phyloP scores from a whole-genome alignment of 2,329 filamentous ascomycete species.

The Dothistroma pini region DNA sequence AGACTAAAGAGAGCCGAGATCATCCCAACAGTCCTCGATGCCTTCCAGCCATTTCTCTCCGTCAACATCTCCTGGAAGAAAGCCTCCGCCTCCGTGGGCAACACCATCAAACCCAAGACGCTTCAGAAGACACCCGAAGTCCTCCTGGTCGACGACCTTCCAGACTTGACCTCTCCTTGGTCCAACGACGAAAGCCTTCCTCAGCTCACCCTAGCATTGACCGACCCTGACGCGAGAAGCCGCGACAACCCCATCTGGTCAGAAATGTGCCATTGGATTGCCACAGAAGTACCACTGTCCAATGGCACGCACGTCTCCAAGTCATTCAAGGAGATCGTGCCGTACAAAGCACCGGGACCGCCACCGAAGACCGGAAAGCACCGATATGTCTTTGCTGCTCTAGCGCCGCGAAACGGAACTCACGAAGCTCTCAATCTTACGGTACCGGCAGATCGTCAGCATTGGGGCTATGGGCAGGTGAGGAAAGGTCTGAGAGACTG shows the following conservation, averaged over 20 bases:
- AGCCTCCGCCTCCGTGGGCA: slow-evolving; percentile 50
- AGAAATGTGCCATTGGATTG: slow-evolving; percentile 58
- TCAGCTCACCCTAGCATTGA: slow-evolving; percentile 50
- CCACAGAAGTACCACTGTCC: slow-evolving; percentile 35
- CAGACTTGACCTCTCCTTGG: slow-evolving; percentile 4
- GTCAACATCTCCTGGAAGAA: slow-evolving; percentile 48
- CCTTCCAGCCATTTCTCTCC: slow-evolving; percentile 54
- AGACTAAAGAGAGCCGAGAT: slow-evolving; percentile 33
- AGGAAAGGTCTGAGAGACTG: slow-evolving; percentile 51
- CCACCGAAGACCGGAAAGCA: slow-evolving; percentile 56
- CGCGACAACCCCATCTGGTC: slow-evolving; percentile 52
- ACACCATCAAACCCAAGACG: slow-evolving; percentile 47
- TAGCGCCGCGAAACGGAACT: slow-evolving; percentile 46
- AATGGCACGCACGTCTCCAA: background rate
- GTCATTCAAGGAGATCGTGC: slow-evolving; percentile 40
- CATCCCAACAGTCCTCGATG: slow-evolving; percentile 51
- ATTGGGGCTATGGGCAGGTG: slow-evolving; percentile 54
- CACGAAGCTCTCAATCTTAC: slow-evolving; percentile 41
- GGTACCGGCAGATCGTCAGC: slow-evolving; percentile 48
- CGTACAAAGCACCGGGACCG: slow-evolving; percentile 53
- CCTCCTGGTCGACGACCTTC: slow-evolving; percentile 18
- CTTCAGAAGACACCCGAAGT: slow-evolving; percentile 44
- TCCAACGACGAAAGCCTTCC: slow-evolving; percentile 9
- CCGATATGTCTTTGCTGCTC: slow-evolving; percentile 54
- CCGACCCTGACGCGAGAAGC: slow-evolving; percentile 57